These are phyloP conservation scores for Ceratobasidium sp. DNA, from an alignment of 1,284 basidiomycete species.

Conservation along the genomic window DNA sequence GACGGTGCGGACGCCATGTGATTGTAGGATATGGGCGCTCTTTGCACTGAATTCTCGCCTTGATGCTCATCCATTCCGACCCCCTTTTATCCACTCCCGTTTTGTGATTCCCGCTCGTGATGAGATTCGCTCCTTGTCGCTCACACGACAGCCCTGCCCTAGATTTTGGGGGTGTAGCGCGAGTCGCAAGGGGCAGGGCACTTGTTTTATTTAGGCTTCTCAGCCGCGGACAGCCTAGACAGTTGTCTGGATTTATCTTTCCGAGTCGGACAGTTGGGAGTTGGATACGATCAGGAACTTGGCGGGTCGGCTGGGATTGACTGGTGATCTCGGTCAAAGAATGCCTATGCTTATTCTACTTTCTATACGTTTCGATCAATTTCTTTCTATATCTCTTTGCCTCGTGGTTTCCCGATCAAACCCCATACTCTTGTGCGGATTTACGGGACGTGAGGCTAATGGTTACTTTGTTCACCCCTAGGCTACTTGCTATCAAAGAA, in stretches of 20 bases:
- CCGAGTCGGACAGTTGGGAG: too few species aligned
- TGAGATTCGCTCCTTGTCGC: neutral
- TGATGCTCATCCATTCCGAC: too few species aligned
- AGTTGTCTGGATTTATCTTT: too few species aligned
- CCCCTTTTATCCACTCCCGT: neutral
- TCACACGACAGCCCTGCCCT: neutral
- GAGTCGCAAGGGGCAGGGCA: too few species aligned
- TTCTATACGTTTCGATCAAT: conserved; percentile 23
- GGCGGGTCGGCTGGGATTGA: too few species aligned
- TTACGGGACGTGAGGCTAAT: conserved; percentile 18
- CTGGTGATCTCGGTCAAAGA: neutral
- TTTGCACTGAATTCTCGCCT: too few species aligned
- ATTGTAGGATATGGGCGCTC: too few species aligned
- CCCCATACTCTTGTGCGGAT: neutral
- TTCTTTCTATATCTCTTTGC: neutral
- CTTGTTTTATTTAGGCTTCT: too few species aligned
- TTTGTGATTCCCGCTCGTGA: neutral
- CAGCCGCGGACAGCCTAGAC: too few species aligned
- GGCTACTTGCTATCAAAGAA: conserved; percentile 97
- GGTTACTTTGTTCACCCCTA: conserved; percentile 49
- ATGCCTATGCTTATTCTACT: conserved; percentile 6
- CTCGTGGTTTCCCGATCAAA: conserved; percentile 3
- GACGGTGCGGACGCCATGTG: too few species aligned
- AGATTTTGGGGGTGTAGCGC: too few species aligned
- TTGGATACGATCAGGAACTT: too few species aligned